Evolutionary conservation across 768 basidiomycete species (phyloP).

Genomic region (Mycena filopes): DNA sequence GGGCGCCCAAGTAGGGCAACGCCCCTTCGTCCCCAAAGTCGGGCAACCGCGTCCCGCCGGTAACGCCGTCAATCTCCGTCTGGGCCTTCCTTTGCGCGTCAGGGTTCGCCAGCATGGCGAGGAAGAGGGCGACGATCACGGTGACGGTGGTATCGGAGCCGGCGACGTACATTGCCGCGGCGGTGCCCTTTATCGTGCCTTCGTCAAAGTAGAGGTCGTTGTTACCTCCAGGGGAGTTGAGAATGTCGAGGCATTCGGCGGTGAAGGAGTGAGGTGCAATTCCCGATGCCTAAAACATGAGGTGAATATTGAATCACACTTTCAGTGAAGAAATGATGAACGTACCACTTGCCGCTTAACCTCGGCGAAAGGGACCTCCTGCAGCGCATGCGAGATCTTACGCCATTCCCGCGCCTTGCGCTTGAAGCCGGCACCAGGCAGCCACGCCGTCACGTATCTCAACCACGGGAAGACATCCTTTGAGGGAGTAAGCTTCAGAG

Average conservation of each 20-base stretch:
- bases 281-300: not conserved
- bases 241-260: not conserved
- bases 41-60: not conserved
- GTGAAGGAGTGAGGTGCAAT: not conserved
- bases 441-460: not conserved
- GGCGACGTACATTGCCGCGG: not conserved
- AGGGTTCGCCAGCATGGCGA: not conserved
- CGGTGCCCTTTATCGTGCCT: not conserved
- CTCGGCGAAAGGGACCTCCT: not conserved
- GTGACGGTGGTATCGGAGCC: not conserved
- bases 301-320: not conserved
- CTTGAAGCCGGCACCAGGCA: constrained; percentile 1
- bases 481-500: no score
- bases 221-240: not conserved
- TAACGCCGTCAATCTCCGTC: not conserved
- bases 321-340: no score
- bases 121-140: not conserved
- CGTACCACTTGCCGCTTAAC: not conserved
- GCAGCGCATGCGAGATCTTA: not conserved
- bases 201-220: not conserved
- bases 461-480: not conserved
- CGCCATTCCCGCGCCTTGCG: not conserved
- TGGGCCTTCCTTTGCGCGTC: not conserved
- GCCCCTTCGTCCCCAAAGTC: not conserved
- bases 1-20: not conserved